Evolutionary conservation across 2,329 filamentous ascomycete genomes (phyloP), one percentile per base, ranked within the genome.

Genomic region (Helicocarpus griseus): DNA sequence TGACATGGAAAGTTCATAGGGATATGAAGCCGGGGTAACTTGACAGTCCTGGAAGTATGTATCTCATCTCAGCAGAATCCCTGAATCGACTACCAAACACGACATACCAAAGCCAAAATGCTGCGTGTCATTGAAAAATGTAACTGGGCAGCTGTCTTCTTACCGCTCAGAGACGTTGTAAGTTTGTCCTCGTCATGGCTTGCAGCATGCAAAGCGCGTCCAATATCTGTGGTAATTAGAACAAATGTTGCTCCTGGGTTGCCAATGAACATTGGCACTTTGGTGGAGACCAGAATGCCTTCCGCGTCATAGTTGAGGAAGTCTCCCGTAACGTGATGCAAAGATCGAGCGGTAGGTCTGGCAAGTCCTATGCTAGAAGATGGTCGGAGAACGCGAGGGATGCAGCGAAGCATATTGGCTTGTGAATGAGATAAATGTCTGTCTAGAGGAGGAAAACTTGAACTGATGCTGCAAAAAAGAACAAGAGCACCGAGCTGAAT

Each of bases 361-460:
- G 29, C 29, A 33, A 33, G 29, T 6, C 29, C 29, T 33, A 33
- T 36, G 29, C 17, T 33, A 22, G 26, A 33, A 11, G 33, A 51
- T n/a, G 11, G 17, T 33, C 29, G 29, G 29, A 51, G 44, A 5
- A 46, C 4, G n/a, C 49, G 41, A 36, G 49, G 41, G 38, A 40
- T n/a, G 38, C 41, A 48, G 22, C 43, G 43, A 47, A 51, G 24
- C 49, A 51, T 51, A 29, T 21, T 21, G 21, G 11, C 21, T 22
- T 22, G 41, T 13, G 21, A 5, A 22, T 14, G 41, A 14, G 41
- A 13, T 28, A 44, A 28, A 71, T 70, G 61, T 65, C 70, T 70
- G 62, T 70, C 63, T 71, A 61, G 71, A 71, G 71, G 63, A 72
- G 71, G 70, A 72, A 72, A 67, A 33, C 29, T 33, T 6, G 29